Percentiles rank a stretch among this genome's conserved stretches.
Evolutionary conservation across 371 early-diverging fungal genomes (phyloP).

Genomic region (Nematocida ausubeli): DNA sequence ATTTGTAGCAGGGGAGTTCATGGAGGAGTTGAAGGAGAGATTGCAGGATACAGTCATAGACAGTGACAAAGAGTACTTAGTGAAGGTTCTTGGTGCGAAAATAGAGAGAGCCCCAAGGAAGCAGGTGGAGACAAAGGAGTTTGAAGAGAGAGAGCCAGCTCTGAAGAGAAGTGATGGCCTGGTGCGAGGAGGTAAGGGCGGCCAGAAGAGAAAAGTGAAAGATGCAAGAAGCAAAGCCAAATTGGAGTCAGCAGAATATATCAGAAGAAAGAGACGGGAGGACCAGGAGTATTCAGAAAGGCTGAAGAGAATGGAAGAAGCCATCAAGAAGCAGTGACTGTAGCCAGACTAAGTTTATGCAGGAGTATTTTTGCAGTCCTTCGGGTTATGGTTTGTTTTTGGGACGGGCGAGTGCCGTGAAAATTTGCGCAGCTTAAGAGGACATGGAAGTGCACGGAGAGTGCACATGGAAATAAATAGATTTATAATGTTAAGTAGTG

Average conservation of each 20-base stretch:
- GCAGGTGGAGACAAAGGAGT: slow-evolving; percentile 15
- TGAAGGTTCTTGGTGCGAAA: not conserved
- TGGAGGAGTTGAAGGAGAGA: not conserved
- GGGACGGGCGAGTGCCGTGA: no score
- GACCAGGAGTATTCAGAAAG: slow-evolving; percentile 14
- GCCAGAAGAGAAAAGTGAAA: not conserved
- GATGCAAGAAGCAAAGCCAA: slow-evolving; percentile 12
- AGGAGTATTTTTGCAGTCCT: no score
- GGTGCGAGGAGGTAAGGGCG: not conserved
- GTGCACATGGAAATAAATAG: no score
- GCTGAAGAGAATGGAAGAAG: slow-evolving; percentile 17
- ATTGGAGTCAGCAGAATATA: not conserved
- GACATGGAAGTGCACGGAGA: no score
- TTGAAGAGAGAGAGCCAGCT: slow-evolving; percentile 43
- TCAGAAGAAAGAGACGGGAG: slow-evolving; percentile 5
- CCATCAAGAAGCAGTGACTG: slow-evolving; percentile 20
- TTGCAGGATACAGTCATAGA: not conserved
- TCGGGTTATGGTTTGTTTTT: no score
- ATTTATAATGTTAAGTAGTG: not conserved
- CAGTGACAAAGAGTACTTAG: slow-evolving; percentile 27
- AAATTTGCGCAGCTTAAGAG: no score
- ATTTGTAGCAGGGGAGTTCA: slow-evolving; percentile 41
- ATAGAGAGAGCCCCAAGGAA: not conserved
- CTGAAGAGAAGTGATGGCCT: not conserved
- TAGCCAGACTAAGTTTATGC: no score